A percentile compares a stretch with the other conserved stretches of the same genome.
These are phyloP conservation scores for Alloteropsis angusta DNA, from an alignment of 202 grass and related monocot species.

Conservation along the genomic window DNA sequence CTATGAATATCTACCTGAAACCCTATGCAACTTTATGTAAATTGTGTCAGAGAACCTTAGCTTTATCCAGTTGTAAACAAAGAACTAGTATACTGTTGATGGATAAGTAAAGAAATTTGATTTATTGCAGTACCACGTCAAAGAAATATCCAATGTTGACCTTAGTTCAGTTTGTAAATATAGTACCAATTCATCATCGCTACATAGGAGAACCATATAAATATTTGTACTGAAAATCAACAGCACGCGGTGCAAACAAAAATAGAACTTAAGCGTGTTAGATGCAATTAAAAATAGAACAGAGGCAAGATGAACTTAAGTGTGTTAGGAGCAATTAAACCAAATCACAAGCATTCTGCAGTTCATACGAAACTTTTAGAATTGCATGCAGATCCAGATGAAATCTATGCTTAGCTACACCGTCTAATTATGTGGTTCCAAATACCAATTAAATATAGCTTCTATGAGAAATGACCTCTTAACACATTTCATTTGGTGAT, in stretches of 20 bases:
- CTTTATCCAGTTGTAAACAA: background rate
- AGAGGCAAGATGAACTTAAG: background rate
- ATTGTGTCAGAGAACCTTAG: too few relatives aligned
- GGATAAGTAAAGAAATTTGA: background rate
- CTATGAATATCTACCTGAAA: too few relatives aligned
- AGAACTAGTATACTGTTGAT: background rate
- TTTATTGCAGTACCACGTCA: background rate
- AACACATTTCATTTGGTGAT: background rate
- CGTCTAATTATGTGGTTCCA: background rate
- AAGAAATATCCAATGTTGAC: background rate
- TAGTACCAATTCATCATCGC: background rate
- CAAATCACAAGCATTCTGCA: background rate
- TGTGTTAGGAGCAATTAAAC: background rate
- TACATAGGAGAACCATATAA: background rate
- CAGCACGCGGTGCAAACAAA: background rate
- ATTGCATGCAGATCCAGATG: background rate
- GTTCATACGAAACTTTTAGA: background rate
- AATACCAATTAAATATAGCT: background rate
- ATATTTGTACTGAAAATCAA: background rate
- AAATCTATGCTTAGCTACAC: background rate
- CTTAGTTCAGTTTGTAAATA: background rate
- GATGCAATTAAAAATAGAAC: conserved; percentile 12
- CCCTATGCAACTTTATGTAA: too few relatives aligned
- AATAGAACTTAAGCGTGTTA: too few relatives aligned
- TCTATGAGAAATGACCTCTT: background rate